A percentile compares a stretch with the other conserved stretches of the same genome.
Evolutionary conservation across 2,329 filamentous ascomycete species (phyloP).

Genomic region (Diplodia intermedia): DNA sequence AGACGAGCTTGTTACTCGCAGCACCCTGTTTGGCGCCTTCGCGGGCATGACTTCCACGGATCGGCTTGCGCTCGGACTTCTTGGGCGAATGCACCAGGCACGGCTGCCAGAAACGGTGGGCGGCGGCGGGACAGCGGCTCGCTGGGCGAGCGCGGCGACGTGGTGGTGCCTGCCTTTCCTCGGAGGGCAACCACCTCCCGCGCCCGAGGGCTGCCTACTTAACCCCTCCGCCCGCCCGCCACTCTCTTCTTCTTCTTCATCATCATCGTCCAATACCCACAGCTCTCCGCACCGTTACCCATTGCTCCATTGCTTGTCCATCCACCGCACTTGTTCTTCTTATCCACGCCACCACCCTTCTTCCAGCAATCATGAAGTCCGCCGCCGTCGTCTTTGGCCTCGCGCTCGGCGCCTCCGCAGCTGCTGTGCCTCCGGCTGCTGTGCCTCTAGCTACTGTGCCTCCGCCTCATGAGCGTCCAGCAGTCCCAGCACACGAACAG

Average conservation of each 20-base stretch:
- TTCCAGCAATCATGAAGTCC: conserved; percentile 20
- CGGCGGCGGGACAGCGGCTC: neutral
- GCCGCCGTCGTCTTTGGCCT: conserved; percentile 11
- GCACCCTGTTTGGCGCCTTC: neutral
- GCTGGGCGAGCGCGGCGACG: neutral
- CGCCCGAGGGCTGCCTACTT: conserved; percentile 4
- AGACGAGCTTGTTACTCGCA: neutral
- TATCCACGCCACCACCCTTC: conserved; percentile 3
- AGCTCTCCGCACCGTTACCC: neutral
- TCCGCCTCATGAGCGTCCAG: no score
- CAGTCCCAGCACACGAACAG: no score
- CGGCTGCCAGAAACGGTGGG: neutral
- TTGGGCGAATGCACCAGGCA: neutral
- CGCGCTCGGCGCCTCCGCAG: conserved; percentile 7
- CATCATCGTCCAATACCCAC: conserved; percentile 14
- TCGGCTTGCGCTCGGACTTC: neutral
- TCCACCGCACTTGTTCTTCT: conserved; percentile 20
- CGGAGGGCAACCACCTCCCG: neutral
- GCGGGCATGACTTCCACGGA: neutral
- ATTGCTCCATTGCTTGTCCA: conserved; percentile 28
- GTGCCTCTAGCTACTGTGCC: neutral
- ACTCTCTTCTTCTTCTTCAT: conserved; percentile 13
- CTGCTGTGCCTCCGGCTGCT: neutral
- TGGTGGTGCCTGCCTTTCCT: conserved; percentile 14
- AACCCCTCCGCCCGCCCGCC: neutral